Evolutionary conservation across 257 asterid species (phyloP), one percentile per base, ranked within the genome.

Genomic region (Rauvolfia tetraphylla): DNA sequence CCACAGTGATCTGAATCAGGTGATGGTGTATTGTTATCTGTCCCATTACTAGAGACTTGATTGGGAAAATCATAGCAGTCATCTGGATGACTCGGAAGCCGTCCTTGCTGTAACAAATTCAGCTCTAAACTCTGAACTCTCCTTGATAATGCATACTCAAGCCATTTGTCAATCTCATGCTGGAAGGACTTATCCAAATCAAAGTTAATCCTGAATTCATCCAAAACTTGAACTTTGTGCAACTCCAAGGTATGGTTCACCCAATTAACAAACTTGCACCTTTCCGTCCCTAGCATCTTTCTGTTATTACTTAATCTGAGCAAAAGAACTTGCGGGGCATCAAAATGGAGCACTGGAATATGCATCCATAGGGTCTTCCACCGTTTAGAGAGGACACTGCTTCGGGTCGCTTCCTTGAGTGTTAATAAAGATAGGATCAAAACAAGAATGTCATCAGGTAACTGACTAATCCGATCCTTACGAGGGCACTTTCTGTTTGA

Each of bases 361-460:
- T 23, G n/a, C 48, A 5, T 59, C 81, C 71, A 46, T 31, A 78
- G 58, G 34, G 20, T 23, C n/a, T 20, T 33, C 72, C 81, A 78
- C 1, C 76, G 56, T 36, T 61, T 71, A 15, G 76, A 77, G 27
- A 70, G 48, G 57, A 77, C 71, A 15, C 81, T 71, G 18, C 36
- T 71, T 29, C 71, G 20, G 4, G 62, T 17, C 59, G 51, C 71
- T 77, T 77, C 81, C 17, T 68, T 34, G 29, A 57, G 33, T 25
- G 71, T 27, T 38, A 69, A 67, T 4, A 31, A 71, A 22, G 72
- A 77, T 7, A 77, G 23, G 18, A 77, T 77, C 3, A 51, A 15
- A n/a, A 77, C 49, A n/a, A 71, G 70, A 39, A 71, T 58, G 0
- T 58, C 76, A 77, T 71, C 76, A n/a, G 76, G 81, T 42, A 78